Evolutionary conservation across 2,329 filamentous ascomycete genomes (phyloP).

Genomic region (Paecilomyces sp.): DNA sequence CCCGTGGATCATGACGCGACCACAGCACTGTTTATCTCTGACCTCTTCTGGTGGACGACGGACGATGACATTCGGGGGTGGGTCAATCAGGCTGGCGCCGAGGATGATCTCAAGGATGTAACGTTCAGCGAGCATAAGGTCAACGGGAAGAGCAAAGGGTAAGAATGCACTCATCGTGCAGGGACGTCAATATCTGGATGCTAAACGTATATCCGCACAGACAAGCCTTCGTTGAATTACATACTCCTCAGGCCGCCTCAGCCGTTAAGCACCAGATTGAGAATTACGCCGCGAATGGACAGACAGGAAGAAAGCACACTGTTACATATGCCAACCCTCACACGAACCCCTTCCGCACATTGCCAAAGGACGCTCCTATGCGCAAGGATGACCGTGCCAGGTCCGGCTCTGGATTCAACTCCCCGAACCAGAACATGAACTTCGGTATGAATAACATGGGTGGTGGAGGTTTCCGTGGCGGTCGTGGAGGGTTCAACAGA

Average conservation of each 20-base stretch:
- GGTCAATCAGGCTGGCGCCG: constrained; percentile 69
- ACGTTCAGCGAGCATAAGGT: constrained; percentile 99
- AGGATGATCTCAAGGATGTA: constrained; percentile 81
- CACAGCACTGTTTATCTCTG: constrained; percentile 74
- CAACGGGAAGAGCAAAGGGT: constrained; percentile 98
- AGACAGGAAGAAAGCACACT: constrained; percentile 59
- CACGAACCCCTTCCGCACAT: constrained; percentile 80
- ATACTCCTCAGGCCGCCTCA: constrained; percentile 74
- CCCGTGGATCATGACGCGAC: constrained; percentile 54
- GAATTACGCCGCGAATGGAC: constrained; percentile 46
- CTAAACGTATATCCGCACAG: constrained; percentile 26
- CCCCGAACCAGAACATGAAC: constrained; percentile 32
- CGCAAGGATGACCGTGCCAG: constrained; percentile 55
- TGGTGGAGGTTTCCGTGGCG: constrained; percentile 48
- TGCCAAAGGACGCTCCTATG: constrained; percentile 79
- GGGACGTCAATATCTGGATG: not conserved
- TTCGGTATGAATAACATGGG: constrained; percentile 30
- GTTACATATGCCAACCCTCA: constrained; percentile 70
- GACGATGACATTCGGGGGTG: constrained; percentile 92
- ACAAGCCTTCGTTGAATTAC: constrained; percentile 79
- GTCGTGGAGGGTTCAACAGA: constrained; percentile 44
- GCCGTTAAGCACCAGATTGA: constrained; percentile 80
- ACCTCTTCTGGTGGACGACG: constrained; percentile 93
- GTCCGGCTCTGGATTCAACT: constrained; percentile 40
- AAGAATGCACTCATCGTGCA: constrained; percentile 24